phyloP scores from a whole-genome alignment of 352 stramenopile genomes.

The Thraustochytrium sp. region DNA sequence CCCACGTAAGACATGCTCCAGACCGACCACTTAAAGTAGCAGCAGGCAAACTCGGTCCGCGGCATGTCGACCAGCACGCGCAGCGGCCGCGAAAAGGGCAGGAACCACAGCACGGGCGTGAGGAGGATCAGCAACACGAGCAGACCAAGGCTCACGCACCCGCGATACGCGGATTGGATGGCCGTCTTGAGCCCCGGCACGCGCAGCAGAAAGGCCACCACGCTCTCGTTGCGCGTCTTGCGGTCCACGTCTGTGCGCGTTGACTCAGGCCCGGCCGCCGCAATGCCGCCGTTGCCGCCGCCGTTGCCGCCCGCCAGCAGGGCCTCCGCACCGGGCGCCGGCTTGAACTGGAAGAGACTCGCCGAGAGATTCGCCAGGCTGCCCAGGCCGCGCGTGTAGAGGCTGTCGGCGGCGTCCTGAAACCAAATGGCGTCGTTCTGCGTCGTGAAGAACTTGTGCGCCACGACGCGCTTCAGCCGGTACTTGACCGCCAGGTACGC shows the following conservation, averaged over 20 bases:
- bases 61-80: conserved; percentile 35
- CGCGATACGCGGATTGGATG: not conserved
- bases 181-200: conserved; percentile 19
- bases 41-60: conserved; percentile 38
- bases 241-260: conserved; percentile 3
- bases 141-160: not conserved
- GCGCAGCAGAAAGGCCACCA: conserved; percentile 21
- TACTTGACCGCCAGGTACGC: conserved; percentile 42
- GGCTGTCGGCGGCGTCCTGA: conserved; percentile 25
- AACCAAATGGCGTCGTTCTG: conserved; percentile 44
- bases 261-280: too few species aligned
- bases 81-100: not conserved
- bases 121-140: conserved; percentile 20
- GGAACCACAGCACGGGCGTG: conserved; percentile 9
- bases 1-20: conserved; percentile 27
- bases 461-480: conserved; percentile 35
- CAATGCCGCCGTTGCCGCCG: not conserved
- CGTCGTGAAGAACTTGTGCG: conserved; percentile 45
- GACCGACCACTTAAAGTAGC: conserved; percentile 46
- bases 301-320: not conserved
- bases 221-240: conserved; percentile 16
- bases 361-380: not conserved
- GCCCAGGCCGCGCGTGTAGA: conserved; percentile 33
- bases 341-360: conserved; percentile 7
- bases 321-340: not conserved